Conservation (phyloP, 2,329 filamentous ascomycete genomes). For the Alternaria tenuissima region DNA sequence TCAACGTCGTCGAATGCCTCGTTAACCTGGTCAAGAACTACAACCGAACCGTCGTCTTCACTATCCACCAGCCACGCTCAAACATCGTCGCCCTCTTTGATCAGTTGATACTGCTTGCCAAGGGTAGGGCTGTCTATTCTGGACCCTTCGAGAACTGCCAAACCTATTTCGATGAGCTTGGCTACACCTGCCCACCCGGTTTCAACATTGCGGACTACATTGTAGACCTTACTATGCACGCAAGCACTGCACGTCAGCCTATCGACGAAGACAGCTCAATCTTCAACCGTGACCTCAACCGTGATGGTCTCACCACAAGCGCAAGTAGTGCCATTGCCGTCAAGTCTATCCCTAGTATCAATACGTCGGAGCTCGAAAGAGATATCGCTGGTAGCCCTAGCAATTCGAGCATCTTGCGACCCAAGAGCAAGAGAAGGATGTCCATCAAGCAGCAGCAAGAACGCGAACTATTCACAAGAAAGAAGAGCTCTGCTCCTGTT, state of each 20-base stretch:
- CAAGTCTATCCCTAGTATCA: conserved; percentile 88
- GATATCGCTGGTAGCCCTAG: conserved; percentile 65
- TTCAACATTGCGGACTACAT: conserved; percentile 99
- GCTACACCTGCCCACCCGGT: conserved; percentile 91
- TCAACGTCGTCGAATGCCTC: conserved; percentile 95
- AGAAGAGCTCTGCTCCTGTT: conserved; percentile 66
- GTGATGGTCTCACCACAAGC: conserved; percentile 72
- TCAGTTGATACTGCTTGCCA: conserved; percentile 86
- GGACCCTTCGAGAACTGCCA: conserved; percentile 90
- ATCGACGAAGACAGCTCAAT: conserved; percentile 65
- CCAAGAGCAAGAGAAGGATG: conserved; percentile 74
- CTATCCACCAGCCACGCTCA: conserved; percentile 95
- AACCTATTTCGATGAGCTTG: conserved; percentile 88
- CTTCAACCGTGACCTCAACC: conserved; percentile 69
- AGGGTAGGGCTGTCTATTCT: conserved; percentile 90
- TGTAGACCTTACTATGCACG: conserved; percentile 97
- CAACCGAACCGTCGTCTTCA: conserved; percentile 96
- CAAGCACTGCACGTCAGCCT: conserved; percentile 66
- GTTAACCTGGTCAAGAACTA: conserved; percentile 95
- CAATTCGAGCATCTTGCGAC: conserved; percentile 66
- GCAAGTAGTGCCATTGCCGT: conserved; percentile 88
- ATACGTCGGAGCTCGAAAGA: conserved; percentile 76
- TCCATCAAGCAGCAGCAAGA: conserved; percentile 90
- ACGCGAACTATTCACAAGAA: conserved; percentile 86
- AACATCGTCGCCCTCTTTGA: conserved; percentile 99